A percentile compares a stretch with the other conserved stretches of the same genome.
Conservation (phyloP, 768 basidiomycete genomes). For the Pulveroboletus ravenelii region DNA sequence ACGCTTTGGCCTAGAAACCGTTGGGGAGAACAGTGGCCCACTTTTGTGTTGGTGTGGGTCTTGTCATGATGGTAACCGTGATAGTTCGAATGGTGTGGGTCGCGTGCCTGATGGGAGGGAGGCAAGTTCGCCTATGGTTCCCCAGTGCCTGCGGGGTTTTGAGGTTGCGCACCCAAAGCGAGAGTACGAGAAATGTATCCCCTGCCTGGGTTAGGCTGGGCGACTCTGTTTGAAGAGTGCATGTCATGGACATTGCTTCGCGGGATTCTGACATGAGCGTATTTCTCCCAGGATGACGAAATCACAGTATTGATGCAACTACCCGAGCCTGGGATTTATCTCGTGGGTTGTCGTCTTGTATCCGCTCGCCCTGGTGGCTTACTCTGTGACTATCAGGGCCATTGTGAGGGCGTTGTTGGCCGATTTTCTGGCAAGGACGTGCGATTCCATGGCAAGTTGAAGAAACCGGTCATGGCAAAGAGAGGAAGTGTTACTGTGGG, state of each 20-base stretch:
- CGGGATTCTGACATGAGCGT: conserved; percentile 7
- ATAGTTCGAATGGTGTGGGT: background rate
- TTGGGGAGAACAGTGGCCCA: background rate
- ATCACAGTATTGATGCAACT: conserved; percentile 76
- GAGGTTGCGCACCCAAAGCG: background rate
- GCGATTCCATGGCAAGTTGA: conserved; percentile 66
- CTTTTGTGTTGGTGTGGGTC: background rate
- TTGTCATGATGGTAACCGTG: background rate
- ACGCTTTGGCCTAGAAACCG: background rate
- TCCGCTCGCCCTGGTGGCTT: background rate
- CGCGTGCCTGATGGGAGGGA: background rate
- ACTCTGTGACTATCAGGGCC: conserved; percentile 49
- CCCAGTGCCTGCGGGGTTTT: background rate
- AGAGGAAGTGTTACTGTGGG: conserved; percentile 33
- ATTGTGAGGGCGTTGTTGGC: conserved; percentile 85
- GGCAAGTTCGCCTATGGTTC: background rate
- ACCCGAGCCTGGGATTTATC: conserved; percentile 48
- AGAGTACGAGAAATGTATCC: background rate
- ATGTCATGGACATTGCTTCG: background rate
- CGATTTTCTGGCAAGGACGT: conserved; percentile 63
- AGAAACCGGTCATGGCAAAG: conserved; percentile 76
- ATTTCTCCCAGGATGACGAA: conserved; percentile 58
- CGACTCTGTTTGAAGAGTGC: background rate
- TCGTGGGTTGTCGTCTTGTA: conserved; percentile 44
- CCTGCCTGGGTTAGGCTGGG: background rate